These are phyloP conservation scores for Emmonsia crescens DNA, from an alignment of 2,329 filamentous ascomycete genomes.

Conservation along the genomic window DNA sequence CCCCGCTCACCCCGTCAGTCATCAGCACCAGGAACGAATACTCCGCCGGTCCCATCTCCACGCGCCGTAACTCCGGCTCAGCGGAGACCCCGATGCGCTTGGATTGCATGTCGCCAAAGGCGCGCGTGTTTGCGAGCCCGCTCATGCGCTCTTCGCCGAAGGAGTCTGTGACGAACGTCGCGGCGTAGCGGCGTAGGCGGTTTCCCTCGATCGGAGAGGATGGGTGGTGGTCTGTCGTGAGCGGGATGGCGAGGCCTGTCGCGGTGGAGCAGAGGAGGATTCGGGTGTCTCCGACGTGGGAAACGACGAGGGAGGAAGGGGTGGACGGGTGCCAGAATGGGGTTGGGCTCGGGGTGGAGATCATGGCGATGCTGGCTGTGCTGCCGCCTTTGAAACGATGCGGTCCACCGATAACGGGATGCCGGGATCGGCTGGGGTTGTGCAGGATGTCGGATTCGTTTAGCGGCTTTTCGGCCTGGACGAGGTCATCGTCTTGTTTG, in stretches of 20 bases:
- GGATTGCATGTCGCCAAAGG: slow-evolving; percentile 84
- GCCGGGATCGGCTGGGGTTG: slow-evolving; percentile 39
- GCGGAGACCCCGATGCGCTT: slow-evolving; percentile 92
- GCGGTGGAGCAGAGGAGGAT: slow-evolving; percentile 79
- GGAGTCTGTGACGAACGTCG: slow-evolving; percentile 82
- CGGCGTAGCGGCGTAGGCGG: slow-evolving; percentile 73
- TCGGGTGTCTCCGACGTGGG: slow-evolving; percentile 88
- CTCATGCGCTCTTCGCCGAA: slow-evolving; percentile 96
- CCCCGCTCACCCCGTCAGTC: slow-evolving; percentile 79
- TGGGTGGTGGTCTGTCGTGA: slow-evolving; percentile 89
- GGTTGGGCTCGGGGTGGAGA: slow-evolving; percentile 80
- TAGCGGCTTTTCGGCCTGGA: slow-evolving; percentile 62
- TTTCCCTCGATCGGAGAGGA: slow-evolving; percentile 74
- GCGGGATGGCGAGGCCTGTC: slow-evolving; percentile 65
- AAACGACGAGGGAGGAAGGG: slow-evolving; percentile 70
- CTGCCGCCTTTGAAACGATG: slow-evolving; percentile 86
- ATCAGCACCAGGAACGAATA: slow-evolving; percentile 84
- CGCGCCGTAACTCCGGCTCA: slow-evolving; percentile 74
- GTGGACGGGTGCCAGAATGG: slow-evolving; percentile 93
- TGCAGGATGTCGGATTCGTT: slow-evolving; percentile 80
- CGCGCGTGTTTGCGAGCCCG: slow-evolving; percentile 83
- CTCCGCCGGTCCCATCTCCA: slow-evolving; percentile 71
- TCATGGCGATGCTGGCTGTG: slow-evolving; percentile 78
- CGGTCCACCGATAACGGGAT: slow-evolving; percentile 54
- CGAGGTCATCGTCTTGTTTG: slow-evolving; percentile 60